Evolutionary conservation across 2,329 filamentous ascomycete species (phyloP).

Genomic region (Teratosphaeria gauchensis): DNA sequence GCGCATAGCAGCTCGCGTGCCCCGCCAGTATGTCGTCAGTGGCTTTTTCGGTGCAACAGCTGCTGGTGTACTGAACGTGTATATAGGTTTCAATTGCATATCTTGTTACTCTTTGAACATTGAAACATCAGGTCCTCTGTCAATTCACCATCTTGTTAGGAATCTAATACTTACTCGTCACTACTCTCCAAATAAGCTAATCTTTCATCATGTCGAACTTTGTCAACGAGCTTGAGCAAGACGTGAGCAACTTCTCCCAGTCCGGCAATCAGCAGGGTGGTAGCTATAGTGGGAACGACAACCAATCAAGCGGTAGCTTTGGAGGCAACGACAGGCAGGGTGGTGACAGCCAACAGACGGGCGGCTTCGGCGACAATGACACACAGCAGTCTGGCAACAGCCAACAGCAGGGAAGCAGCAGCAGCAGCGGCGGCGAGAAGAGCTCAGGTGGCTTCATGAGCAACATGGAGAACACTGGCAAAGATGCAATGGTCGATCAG

Average conservation of each 20-base stretch:
- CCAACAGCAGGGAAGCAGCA: slow-evolving; percentile 2
- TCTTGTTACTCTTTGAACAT: not conserved
- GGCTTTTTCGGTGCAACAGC: not conserved
- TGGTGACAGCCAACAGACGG: not conserved
- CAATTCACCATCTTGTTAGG: too few relatives aligned
- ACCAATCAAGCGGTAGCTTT: not conserved
- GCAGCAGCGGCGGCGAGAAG: not conserved
- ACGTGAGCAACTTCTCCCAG: not conserved
- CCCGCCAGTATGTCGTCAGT: not conserved
- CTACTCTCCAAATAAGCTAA: not conserved
- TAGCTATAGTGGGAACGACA: not conserved
- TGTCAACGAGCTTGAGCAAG: slow-evolving; percentile 2
- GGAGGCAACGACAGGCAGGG: slow-evolving; percentile 2
- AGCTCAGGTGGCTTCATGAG: slow-evolving; percentile 7
- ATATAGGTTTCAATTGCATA: not conserved
- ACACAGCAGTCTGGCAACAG: not conserved
- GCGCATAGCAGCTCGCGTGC: not conserved
- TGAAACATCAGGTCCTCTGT: not conserved
- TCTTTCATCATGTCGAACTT: slow-evolving; percentile 3
- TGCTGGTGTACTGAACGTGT: not conserved
- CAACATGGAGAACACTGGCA: slow-evolving; percentile 5
- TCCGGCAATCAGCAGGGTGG: not conserved
- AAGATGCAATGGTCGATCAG: slow-evolving; percentile 10
- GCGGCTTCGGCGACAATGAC: slow-evolving; percentile 1
- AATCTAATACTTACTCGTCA: not conserved